Evolutionary conservation across 2,329 filamentous ascomycete species (phyloP).

Genomic region (Lasiodiplodia citricola): DNA sequence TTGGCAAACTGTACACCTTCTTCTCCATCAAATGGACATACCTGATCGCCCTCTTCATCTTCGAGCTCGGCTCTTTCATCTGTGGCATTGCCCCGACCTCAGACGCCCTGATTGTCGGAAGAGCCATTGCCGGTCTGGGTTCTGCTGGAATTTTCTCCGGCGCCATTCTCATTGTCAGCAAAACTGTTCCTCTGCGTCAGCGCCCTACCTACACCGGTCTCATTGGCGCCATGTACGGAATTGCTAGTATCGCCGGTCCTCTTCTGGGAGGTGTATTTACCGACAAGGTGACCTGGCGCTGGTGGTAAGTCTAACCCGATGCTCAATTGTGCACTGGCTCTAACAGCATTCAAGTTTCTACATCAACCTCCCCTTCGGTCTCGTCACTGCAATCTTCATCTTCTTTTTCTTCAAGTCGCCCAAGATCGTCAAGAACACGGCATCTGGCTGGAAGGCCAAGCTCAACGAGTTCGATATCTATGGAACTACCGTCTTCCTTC

Average conservation of each 20-base stretch:
- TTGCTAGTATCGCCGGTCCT: constrained; percentile 55
- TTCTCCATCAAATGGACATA: constrained; percentile 55
- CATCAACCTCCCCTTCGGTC: constrained; percentile 61
- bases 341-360: constrained; percentile 45
- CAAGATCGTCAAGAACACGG: constrained; percentile 41
- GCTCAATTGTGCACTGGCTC: not conserved
- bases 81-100: constrained; percentile 58
- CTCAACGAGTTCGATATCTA: constrained; percentile 54
- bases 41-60: constrained; percentile 52
- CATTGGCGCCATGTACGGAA: constrained; percentile 56
- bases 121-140: constrained; percentile 57
- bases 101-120: constrained; percentile 56
- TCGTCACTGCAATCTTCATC: constrained; percentile 49
- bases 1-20: constrained; percentile 53
- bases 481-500: constrained; percentile 51
- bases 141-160: constrained; percentile 58
- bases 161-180: constrained; percentile 54
- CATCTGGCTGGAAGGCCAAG: constrained; percentile 44
- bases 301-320: constrained; percentile 45
- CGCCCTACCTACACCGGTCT: constrained; percentile 53
- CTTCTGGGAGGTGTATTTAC: constrained; percentile 55
- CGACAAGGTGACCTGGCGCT: constrained; percentile 53
- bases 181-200: constrained; percentile 51
- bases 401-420: constrained; percentile 46
- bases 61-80: constrained; percentile 59